phyloP scores from a whole-genome alignment of 2,329 filamentous ascomycete genomes.

The Sporothrix globosa region DNA sequence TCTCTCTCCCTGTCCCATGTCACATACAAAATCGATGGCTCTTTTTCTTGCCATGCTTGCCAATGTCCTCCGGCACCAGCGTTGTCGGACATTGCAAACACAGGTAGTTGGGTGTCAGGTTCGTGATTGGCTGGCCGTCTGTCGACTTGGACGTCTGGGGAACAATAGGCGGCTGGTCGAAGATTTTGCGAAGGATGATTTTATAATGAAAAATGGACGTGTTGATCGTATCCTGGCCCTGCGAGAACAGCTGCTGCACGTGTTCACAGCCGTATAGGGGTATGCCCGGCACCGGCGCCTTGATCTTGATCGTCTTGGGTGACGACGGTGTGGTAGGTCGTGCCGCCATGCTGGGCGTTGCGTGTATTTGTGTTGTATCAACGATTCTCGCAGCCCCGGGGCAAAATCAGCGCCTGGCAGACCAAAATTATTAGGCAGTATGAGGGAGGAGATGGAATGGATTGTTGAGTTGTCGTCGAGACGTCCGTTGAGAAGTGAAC shows the following conservation, averaged over 20 bases:
- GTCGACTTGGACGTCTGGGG: constrained; percentile 65
- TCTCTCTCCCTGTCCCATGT: not conserved
- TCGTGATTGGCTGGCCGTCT: constrained; percentile 62
- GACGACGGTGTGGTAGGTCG: constrained; percentile 56
- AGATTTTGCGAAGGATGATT: constrained; percentile 69
- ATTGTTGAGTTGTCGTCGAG: not conserved
- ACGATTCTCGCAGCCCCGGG: not conserved
- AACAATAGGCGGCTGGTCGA: constrained; percentile 67
- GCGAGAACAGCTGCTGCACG: constrained; percentile 67
- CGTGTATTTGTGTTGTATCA: not conserved
- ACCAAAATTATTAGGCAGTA: not conserved
- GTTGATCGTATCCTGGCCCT: constrained; percentile 65
- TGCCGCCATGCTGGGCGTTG: constrained; percentile 47
- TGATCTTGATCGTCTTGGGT: constrained; percentile 63
- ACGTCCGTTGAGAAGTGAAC: not conserved
- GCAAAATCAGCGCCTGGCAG: not conserved
- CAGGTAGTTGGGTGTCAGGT: constrained; percentile 69
- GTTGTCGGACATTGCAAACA: constrained; percentile 74
- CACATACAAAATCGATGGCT: constrained; percentile 72
- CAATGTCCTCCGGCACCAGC: constrained; percentile 65
- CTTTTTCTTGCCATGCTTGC: constrained; percentile 69
- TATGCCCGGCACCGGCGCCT: constrained; percentile 60
- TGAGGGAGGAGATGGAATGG: not conserved
- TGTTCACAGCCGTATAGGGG: constrained; percentile 72
- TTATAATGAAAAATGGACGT: constrained; percentile 73